Percentiles rank a stretch among this genome's conserved stretches.
Conservation (phyloP, 306 rosid genomes). For the Rubus parviflorus region DNA sequence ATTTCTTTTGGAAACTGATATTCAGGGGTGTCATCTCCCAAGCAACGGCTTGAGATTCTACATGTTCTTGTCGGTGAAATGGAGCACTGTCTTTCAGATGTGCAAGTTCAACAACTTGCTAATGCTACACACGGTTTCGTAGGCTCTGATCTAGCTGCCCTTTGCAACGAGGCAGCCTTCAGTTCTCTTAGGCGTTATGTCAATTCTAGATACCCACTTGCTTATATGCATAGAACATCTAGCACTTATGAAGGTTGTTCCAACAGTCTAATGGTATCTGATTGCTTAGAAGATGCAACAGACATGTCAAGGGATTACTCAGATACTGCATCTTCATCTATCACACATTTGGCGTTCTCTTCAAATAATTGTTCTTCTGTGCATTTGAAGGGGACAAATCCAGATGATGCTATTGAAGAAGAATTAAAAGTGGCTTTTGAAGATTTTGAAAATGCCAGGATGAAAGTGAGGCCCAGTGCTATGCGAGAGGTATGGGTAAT, state of each 20-base stretch:
- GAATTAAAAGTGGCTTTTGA: conserved; percentile 61
- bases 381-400: conserved; percentile 31
- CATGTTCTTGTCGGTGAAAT: conserved; percentile 61
- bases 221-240: conserved; percentile 24
- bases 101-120: conserved; percentile 76
- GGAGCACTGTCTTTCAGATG: conserved; percentile 62
- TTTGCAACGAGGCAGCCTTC: conserved; percentile 75
- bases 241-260: conserved; percentile 25
- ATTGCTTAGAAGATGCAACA: conserved; percentile 29
- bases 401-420: conserved; percentile 39
- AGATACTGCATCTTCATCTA: conserved; percentile 37
- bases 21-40: conserved; percentile 88
- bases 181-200: conserved; percentile 58
- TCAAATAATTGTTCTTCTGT: conserved; percentile 30
- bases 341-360: conserved; percentile 37
- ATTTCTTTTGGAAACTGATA: conserved; percentile 20
- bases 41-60: conserved; percentile 69
- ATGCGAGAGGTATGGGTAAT: conserved; percentile 82
- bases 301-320: conserved; percentile 30
- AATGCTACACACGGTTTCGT: conserved; percentile 83
- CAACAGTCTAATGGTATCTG: conserved; percentile 27
- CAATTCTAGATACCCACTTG: conserved; percentile 32
- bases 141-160: conserved; percentile 86
- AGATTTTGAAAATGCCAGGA: conserved; percentile 80
- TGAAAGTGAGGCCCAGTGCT: conserved; percentile 91